Evolutionary conservation across 2,329 filamentous ascomycete genomes (phyloP), one percentile per base, ranked within the genome.

Genomic region (Domatiomyces catenatus): DNA sequence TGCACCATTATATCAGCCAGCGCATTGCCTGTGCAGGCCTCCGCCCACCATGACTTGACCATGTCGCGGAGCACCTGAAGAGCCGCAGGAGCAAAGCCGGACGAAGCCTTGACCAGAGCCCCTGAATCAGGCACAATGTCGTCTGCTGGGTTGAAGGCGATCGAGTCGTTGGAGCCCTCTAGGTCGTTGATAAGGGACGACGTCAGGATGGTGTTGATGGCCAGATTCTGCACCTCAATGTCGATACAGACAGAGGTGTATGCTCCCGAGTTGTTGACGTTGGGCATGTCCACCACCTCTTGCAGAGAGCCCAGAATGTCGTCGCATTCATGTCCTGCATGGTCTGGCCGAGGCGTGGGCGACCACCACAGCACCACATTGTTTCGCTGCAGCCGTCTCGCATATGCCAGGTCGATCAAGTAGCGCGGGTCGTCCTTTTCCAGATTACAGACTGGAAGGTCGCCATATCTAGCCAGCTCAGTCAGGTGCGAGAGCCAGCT

Each of bases 1-100:
- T 94, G 89, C 0, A 99, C 92, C 74, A 99, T 87, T 50, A 96
- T 81, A 67, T 98, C 92, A 0, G 93, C 93, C 87, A 98, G 95
- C 42, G 80, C 83, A 60, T 86, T 93, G 39, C 88, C 87, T 54
- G 80, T 81, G 63, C 86, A 92, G 5, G 92, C 93, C 66, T 98
- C 90, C 1, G 83, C 77, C 92, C 92, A 98, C 93, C 93, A 99
- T 2, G 86, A 79, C 66, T 95, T 94, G 59, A 99, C 92, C 89
- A 99, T 95, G 60, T 96, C 93, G 12, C 92, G 83, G 2, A 99
- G 74, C 0, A 98, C 92, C 5, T 83, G 77, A 3, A 96, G 85
- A 50, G 88, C 86, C 2, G 90, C 88, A 47, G 87, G 85, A n/a
- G 90, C 83, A 64, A 98, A 98, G 0, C 90, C 86, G 53, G 84